Percentiles rank a stretch among this genome's conserved stretches.
Evolutionary conservation across 2,329 filamentous ascomycete genomes (phyloP).

Genomic region (Davidsoniella eucalypti): DNA sequence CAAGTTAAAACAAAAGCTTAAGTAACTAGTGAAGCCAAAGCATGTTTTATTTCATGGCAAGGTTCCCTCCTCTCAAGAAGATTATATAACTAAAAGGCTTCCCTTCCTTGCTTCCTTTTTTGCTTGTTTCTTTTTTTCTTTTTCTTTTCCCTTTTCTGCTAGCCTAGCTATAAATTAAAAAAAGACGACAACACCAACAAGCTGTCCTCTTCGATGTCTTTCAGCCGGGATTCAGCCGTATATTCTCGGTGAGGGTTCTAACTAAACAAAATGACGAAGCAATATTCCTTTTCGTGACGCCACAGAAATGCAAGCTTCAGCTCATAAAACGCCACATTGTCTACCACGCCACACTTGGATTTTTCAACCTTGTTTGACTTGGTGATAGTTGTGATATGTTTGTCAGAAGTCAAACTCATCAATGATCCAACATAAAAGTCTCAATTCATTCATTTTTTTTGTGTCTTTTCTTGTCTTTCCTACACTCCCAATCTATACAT

Average conservation of each 20-base stretch:
- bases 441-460: background rate
- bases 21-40: background rate
- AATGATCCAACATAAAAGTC: background rate
- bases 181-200: slow-evolving; percentile 4
- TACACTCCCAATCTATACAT: background rate
- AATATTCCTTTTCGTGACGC: too few species aligned
- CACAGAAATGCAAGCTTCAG: too few species aligned
- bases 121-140: too few species aligned
- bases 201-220: slow-evolving; percentile 10
- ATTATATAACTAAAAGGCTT: too few species aligned
- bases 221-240: slow-evolving; percentile 5
- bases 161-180: too few species aligned
- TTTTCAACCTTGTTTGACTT: background rate
- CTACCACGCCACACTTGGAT: background rate
- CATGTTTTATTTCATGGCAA: too few species aligned
- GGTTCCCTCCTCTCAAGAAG: too few species aligned
- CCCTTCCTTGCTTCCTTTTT: too few species aligned
- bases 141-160: too few species aligned
- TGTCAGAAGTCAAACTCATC: background rate
- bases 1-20: background rate
- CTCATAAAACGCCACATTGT: background rate
- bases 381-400: too few species aligned
- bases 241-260: too few species aligned
- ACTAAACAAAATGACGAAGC: too few species aligned
- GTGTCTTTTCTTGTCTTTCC: background rate